Evolutionary conservation across 331 rosid species (phyloP).

Genomic region (Acacia concinna): DNA sequence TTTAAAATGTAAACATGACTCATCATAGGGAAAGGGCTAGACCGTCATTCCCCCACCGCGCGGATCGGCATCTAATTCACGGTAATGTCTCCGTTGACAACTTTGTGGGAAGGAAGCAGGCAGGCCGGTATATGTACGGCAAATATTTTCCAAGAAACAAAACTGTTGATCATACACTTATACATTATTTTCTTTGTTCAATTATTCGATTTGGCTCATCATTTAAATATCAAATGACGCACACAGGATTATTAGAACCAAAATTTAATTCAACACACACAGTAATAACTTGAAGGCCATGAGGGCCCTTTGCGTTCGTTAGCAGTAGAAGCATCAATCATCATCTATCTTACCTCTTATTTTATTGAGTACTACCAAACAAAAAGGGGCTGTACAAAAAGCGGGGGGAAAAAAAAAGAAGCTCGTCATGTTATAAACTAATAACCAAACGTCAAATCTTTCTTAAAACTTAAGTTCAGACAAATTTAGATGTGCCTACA

Average conservation of each 20-base stretch:
- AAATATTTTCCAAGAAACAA: neutral
- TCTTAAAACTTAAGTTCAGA: neutral
- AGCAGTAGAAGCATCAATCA: constrained; percentile 32
- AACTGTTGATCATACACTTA: neutral
- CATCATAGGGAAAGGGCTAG: neutral
- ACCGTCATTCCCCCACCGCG: neutral
- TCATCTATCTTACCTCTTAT: constrained; percentile 14
- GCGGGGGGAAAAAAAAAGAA: no score
- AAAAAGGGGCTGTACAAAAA: neutral
- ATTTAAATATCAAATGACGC: neutral
- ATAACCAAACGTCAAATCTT: neutral
- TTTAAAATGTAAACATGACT: neutral
- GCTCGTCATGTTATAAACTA: neutral
- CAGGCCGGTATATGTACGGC: neutral
- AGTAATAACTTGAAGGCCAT: constrained; percentile 22
- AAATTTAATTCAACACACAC: neutral
- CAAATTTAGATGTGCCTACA: neutral
- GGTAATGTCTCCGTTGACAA: neutral
- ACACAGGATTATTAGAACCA: neutral
- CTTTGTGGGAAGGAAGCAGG: constrained; percentile 10
- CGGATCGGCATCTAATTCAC: neutral
- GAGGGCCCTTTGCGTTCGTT: neutral
- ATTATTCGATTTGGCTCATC: constrained; percentile 1
- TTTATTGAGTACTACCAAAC: neutral
- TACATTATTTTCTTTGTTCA: neutral